Base-by-base conservation (phyloP, 2,329 filamentous ascomycete species). In the Diaporthe aspalathi region DNA sequence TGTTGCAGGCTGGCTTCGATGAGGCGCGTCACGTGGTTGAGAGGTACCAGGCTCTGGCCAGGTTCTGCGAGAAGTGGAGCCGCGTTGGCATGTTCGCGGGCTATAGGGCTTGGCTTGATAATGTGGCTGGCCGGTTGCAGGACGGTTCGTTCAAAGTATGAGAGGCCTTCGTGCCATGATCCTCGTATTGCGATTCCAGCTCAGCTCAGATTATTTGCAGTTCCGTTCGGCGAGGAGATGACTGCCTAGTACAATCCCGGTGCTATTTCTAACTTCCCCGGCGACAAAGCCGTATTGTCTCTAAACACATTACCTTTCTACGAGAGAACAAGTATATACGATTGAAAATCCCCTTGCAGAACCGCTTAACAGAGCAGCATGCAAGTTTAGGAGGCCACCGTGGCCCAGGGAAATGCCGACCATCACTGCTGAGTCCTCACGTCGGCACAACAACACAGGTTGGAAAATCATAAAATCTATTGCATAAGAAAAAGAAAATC, bases 81-180 rank as follows among this genome's bases (percentile, higher is more conserved):
- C 74, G 79, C 3, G 79, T 83, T 9, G 82, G 80, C 17, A 79
- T 88, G 76, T 87, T 88, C 78, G 81, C 79, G 7, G 86, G 81
- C 0, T 86, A 82, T 72, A 77, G 75, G 8, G 81, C 81, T 2
- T 88, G 86, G 86, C 73, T 86, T 43, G 72, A 77, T 38, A 71
- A 47, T 38, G 32, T 68, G 60, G 20, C 29, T 16, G n/a, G 43
- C 27, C 27, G 20, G 27, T 20, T 63, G n/a, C 43, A 3, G 17
- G 43, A 17, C 49, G 60, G 17, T 49, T 63, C 43, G 4, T 20
- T 49, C 29, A 35, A 22, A 20, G 35, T 63, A 14, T 63, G n/a
- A 63, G 29, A 27, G 43, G 27, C 5, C n/a, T 1, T 27, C n/a
- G 17, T 47, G 57, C 40, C 11, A 17, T 49, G 12, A 4, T 35